These are phyloP conservation scores for Candida nonsorbophila DNA, from an alignment of 805 yeast genomes.

Conservation along the genomic window DNA sequence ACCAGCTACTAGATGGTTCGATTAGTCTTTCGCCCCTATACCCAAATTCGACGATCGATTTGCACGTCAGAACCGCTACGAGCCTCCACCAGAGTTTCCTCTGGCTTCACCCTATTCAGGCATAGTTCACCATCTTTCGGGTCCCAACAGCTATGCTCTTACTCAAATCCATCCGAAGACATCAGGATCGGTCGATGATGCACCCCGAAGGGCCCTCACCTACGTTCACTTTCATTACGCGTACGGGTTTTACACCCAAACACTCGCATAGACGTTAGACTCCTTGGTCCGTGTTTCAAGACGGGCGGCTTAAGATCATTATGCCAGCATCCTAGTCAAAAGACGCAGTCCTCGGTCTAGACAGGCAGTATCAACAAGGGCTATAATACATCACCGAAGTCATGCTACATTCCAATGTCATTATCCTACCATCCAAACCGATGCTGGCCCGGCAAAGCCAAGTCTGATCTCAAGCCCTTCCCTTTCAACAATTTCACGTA, in stretches of 20 bases:
- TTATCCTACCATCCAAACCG: conserved; percentile 31
- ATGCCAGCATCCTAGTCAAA: conserved; percentile 23
- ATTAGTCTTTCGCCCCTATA: conserved; percentile 39
- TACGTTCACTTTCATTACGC: conserved; percentile 36
- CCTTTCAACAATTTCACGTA: conserved; percentile 42
- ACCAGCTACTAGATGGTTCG: conserved; percentile 35
- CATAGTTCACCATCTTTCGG: conserved; percentile 42
- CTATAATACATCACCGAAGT: conserved; percentile 22
- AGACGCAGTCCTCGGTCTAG: conserved; percentile 27
- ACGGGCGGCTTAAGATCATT: conserved; percentile 25
- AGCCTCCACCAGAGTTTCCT: conserved; percentile 43
- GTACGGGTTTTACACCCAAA: conserved; percentile 37
- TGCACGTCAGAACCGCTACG: conserved; percentile 43
- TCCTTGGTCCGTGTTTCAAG: conserved; percentile 40
- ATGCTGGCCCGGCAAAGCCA: conserved; percentile 24
- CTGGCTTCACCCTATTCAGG: conserved; percentile 43
- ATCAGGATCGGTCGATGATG: conserved; percentile 36
- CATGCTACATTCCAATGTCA: conserved; percentile 22
- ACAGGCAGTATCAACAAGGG: conserved; percentile 14
- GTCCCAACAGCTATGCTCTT: conserved; percentile 42
- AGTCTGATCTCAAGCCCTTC: conserved; percentile 38
- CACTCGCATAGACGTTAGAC: conserved; percentile 38
- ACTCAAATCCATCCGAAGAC: conserved; percentile 37
- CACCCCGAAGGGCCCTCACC: conserved; percentile 27
- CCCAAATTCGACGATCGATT: conserved; percentile 41